Base-by-base conservation (phyloP, 2,329 filamentous ascomycete species). In the Apiospora phragmitis region DNA sequence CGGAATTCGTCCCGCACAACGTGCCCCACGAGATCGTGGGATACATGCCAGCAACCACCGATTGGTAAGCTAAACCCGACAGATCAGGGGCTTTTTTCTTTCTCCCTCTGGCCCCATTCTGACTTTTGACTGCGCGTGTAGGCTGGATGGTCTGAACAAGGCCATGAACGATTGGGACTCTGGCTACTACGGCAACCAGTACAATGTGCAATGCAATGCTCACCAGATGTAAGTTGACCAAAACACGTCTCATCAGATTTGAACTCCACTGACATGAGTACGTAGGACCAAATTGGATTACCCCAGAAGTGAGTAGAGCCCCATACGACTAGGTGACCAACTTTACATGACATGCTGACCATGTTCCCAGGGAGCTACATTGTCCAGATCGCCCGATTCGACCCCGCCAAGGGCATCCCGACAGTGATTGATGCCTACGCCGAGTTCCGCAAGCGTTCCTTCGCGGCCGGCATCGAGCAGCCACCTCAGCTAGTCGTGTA, bases 81-180 rank as follows among this genome's bases (percentile, higher is more conserved):
- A 8, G 5, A 21, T 8, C 29, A n/a, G 18, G 7, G 29, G 9
- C 7, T 5, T 59, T 16, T 35, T 18, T 12, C 18, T 3, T 5
- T 59, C 8, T 35, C 29, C 8, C 18, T 3, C 8, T 18, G 9
- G 3, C 18, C 32, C 0, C 8, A 12, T n/a, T 8, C 21, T 62
- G 55, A 62, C 55, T 38, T 8, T 24, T 5, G 32, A 24, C 4
- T 14, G 7, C 32, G 18, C n/a, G 2, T 18, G 12, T 72, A 87
- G 85, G 91, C 85, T 94, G 4, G 93, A 96, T 78, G 93, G 93
- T 11, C 81, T 95, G 74, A 96, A 95, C 84, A 96, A 96, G 80
- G 81, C 84, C 32, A 86, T 95, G 79, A 88, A 88, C 71, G 84
- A 87, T 68, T 94, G 91, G 89, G 92, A 94, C 76, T 85, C 86